These are phyloP conservation scores for Fraxinus velutina DNA, from an alignment of 305 asterid species.

Conservation along the genomic window DNA sequence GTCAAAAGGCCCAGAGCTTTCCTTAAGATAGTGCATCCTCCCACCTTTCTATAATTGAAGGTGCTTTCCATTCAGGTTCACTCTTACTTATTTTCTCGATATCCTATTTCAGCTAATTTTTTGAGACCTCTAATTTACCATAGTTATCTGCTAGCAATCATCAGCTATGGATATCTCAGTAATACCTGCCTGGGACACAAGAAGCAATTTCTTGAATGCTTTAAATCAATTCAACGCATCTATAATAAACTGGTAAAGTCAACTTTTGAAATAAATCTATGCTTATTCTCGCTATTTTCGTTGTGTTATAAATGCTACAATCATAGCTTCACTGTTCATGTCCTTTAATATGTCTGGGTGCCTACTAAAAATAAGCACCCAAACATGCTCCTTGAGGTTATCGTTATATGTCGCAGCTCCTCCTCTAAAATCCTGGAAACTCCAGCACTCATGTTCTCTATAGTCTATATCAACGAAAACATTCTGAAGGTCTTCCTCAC, in stretches of 20 bases:
- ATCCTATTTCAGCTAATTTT: background rate
- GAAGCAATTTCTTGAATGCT: background rate
- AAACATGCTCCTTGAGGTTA: background rate
- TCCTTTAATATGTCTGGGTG: background rate
- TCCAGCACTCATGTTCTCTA: background rate
- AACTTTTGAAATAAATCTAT: constrained; percentile 15
- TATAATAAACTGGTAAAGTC: background rate
- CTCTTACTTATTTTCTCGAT: background rate
- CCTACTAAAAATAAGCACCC: background rate
- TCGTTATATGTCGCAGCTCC: background rate
- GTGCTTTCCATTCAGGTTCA: background rate
- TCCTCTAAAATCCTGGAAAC: background rate
- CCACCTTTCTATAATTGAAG: background rate
- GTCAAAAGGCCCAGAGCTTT: background rate
- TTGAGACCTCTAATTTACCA: background rate
- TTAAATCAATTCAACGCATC: background rate
- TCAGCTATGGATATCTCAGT: background rate
- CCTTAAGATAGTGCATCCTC: background rate
- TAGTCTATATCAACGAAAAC: background rate
- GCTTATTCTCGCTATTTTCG: background rate
- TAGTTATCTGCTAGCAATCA: background rate
- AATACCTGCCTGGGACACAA: background rate
- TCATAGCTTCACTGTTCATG: background rate
- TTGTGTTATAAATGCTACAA: background rate
- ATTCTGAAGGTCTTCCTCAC: background rate